A percentile compares a stretch with the other conserved stretches of the same genome.
These are phyloP conservation scores for Prunus yedoensis DNA, from an alignment of 331 rosid genomes.

Conservation along the genomic window DNA sequence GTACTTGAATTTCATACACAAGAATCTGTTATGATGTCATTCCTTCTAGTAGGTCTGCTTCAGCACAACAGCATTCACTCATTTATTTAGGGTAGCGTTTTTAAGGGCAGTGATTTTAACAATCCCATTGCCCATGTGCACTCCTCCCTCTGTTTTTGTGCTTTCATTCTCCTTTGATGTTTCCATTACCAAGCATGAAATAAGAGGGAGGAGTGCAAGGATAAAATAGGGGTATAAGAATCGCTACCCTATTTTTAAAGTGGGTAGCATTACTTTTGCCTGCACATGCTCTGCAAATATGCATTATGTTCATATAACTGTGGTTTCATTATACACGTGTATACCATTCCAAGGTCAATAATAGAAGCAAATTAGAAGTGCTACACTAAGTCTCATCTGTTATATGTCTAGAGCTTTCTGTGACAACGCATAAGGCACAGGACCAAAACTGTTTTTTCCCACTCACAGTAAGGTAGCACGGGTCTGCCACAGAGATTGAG, in stretches of 20 bases:
- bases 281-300: neutral
- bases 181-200: too few relatives aligned
- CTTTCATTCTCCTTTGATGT: too few relatives aligned
- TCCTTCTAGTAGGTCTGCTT: neutral
- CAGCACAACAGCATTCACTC: neutral
- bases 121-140: too few relatives aligned
- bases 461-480: neutral
- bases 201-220: neutral
- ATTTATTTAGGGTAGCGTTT: neutral
- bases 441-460: neutral
- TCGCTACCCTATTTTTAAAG: too few relatives aligned
- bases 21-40: neutral
- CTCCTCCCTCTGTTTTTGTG: too few relatives aligned
- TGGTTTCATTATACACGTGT: neutral
- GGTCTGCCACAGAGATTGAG: neutral
- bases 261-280: neutral
- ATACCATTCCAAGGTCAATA: neutral
- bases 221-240: neutral
- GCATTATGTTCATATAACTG: neutral
- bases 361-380: neutral
- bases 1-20: constrained; percentile 20
- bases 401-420: neutral
- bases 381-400: neutral
- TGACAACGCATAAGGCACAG: neutral
- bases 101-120: too few relatives aligned